These are phyloP conservation scores for Globisporangium sylvaticum DNA, from an alignment of 352 stramenopile species.

Conservation along the genomic window DNA sequence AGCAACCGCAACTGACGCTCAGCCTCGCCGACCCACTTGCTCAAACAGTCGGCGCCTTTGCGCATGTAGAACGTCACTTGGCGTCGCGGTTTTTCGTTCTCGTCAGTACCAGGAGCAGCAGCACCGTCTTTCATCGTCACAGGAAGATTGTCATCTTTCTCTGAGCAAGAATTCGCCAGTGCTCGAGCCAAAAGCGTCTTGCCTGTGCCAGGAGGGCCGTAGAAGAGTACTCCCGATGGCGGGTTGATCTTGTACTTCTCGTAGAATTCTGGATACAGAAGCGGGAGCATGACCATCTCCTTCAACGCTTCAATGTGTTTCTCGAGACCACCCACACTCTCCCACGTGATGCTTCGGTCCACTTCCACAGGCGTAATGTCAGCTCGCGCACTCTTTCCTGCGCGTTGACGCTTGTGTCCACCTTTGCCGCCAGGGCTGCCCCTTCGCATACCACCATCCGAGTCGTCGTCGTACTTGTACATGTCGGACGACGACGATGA, in stretches of 20 bases:
- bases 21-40: constrained; percentile 92
- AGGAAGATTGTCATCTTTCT: constrained; percentile 20
- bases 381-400: constrained; percentile 44
- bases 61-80: constrained; percentile 94
- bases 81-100: constrained; percentile 26
- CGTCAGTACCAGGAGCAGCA: constrained; percentile 10
- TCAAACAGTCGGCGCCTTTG: constrained; percentile 89
- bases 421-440: constrained; percentile 32
- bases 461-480: constrained; percentile 58
- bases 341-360: constrained; percentile 81
- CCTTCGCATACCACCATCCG: constrained; percentile 64
- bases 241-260: constrained; percentile 84
- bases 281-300: constrained; percentile 92
- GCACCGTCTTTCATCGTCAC: constrained; percentile 12
- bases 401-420: constrained; percentile 22
- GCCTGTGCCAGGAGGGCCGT: constrained; percentile 89
- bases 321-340: constrained; percentile 79
- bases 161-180: constrained; percentile 84
- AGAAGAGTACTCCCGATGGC: constrained; percentile 86
- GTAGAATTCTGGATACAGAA: constrained; percentile 93
- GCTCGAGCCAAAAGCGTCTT: constrained; percentile 90
- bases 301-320: constrained; percentile 89
- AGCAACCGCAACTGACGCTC: constrained; percentile 88
- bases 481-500: constrained; percentile 53
- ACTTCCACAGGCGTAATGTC: constrained; percentile 85